Conservation (phyloP, 2,329 filamentous ascomycete genomes). For the Metarhizium anisopliae region DNA sequence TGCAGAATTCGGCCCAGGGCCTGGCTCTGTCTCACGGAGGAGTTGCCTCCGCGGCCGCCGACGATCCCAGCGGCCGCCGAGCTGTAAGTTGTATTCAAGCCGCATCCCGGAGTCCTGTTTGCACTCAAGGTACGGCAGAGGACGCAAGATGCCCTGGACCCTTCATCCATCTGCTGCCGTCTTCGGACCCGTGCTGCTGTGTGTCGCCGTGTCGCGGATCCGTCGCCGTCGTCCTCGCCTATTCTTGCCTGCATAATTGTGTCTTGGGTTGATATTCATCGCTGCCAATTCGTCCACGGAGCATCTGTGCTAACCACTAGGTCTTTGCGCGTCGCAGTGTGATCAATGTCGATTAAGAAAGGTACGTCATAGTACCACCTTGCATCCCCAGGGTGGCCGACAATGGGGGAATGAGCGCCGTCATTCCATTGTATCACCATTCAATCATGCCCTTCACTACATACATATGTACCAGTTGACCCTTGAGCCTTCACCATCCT, state of each 20-base stretch:
- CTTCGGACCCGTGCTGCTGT: neutral
- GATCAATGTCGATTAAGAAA: constrained; percentile 35
- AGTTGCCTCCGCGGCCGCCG: constrained; percentile 22
- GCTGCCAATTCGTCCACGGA: neutral
- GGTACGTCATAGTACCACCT: constrained; percentile 19
- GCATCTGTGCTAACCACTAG: constrained; percentile 2
- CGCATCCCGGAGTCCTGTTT: constrained; percentile 3
- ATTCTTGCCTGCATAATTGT: no score
- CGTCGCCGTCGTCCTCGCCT: neutral
- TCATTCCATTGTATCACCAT: neutral
- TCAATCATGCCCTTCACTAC: neutral
- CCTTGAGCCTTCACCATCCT: neutral
- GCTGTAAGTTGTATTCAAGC: constrained; percentile 22
- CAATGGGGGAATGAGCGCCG: neutral
- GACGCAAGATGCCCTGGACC: neutral
- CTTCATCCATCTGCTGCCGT: neutral
- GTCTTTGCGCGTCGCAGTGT: constrained; percentile 22
- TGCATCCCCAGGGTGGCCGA: neutral
- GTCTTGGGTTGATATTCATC: no score
- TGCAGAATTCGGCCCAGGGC: constrained; percentile 6
- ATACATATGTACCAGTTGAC: neutral
- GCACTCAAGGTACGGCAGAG: neutral
- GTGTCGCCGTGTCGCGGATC: neutral
- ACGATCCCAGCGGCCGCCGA: constrained; percentile 24
- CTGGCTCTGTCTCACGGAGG: constrained; percentile 1